phyloP scores from a whole-genome alignment of 768 basidiomycete species.

The Rhizopogon rudus region DNA sequence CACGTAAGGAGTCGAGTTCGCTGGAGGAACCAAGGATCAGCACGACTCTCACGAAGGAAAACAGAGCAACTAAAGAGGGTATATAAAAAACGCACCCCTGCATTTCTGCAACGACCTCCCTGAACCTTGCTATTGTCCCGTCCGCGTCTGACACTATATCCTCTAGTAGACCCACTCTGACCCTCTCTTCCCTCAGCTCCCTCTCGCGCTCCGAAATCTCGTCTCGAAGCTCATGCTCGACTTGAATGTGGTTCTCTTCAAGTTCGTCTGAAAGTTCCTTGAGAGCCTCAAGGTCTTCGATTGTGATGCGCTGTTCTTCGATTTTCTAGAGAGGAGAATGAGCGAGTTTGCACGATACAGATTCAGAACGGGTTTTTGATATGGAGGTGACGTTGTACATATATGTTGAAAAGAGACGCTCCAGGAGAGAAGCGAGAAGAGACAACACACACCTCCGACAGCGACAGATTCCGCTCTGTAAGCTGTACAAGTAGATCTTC shows the following conservation, averaged over 20 bases:
- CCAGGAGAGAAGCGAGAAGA: background rate
- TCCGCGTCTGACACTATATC: slow-evolving; percentile 84
- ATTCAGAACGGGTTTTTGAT: background rate
- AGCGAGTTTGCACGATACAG: background rate
- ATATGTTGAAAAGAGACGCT: background rate
- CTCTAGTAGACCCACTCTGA: slow-evolving; percentile 40
- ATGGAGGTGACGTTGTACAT: background rate
- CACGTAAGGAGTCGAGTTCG: slow-evolving; percentile 79
- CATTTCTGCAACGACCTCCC: slow-evolving; percentile 82
- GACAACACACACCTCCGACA: slow-evolving; percentile 66
- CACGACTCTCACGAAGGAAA: background rate
- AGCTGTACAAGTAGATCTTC: slow-evolving; percentile 96
- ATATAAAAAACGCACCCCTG: slow-evolving; percentile 52
- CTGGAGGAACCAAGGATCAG: slow-evolving; percentile 32
- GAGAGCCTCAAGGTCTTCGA: slow-evolving; percentile 94
- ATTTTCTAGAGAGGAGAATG: slow-evolving; percentile 61
- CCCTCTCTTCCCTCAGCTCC: background rate
- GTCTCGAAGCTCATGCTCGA: slow-evolving; percentile 85
- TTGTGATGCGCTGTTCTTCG: slow-evolving; percentile 93
- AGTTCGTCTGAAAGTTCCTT: slow-evolving; percentile 97
- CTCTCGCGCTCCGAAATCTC: slow-evolving; percentile 44
- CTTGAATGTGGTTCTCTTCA: slow-evolving; percentile 93
- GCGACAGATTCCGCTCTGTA: slow-evolving; percentile 88
- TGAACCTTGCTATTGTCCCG: slow-evolving; percentile 83
- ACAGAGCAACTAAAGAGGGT: background rate